These are phyloP conservation scores for Citrus sp. DNA, from an alignment of 345 rosid genomes.

Conservation along the genomic window DNA sequence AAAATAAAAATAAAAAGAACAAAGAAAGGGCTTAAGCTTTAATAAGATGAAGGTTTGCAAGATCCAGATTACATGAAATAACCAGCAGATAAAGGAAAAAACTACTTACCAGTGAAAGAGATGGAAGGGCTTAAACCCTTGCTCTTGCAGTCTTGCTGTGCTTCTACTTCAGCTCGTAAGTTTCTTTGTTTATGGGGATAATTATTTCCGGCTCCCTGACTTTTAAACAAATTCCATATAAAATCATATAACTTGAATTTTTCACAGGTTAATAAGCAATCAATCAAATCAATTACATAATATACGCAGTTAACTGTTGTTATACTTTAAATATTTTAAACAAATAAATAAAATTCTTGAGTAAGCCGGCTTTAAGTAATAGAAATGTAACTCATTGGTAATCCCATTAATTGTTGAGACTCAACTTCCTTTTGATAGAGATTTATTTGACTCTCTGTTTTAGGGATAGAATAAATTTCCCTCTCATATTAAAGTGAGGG, in stretches of 20 bases:
- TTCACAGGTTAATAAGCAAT: no score
- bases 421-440: no score
- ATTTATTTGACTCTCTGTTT: fast-evolving
- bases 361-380: no score
- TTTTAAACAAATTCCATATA: no score
- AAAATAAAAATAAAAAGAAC: neutral
- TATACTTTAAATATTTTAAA: no score
- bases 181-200: neutral
- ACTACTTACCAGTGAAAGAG: neutral
- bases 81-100: neutral
- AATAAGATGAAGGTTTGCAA: neutral
- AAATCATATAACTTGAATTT: no score
- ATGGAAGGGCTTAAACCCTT: slow-evolving; percentile 6
- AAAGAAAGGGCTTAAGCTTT: neutral
- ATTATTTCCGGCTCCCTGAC: neutral
- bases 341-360: no score
- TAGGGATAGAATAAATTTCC: fast-evolving
- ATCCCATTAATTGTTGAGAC: fast-evolving
- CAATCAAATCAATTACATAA: no score
- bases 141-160: neutral
- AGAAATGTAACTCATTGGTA: no score
- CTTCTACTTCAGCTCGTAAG: neutral
- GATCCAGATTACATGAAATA: neutral
- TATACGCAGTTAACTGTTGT: no score
- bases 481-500: no score